These are phyloP conservation scores for Ceriops tagal DNA, from an alignment of 345 rosid species.

Conservation along the genomic window DNA sequence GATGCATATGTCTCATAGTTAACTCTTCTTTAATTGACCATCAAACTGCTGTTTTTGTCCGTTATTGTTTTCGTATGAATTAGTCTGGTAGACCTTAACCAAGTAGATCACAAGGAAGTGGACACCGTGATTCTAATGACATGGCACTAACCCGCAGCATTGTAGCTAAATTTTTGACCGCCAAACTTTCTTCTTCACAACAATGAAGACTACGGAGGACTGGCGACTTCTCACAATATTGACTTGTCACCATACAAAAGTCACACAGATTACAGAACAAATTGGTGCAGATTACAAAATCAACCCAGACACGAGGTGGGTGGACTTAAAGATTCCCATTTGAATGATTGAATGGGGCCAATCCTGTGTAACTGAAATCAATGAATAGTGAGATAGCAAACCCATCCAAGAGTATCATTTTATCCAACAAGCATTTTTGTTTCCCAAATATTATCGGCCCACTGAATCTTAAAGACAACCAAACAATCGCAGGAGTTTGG, in stretches of 20 bases:
- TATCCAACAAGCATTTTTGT: constrained; percentile 10
- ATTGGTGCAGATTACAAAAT: constrained; percentile 29
- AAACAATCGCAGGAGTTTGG: constrained; percentile 1
- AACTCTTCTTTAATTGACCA: too few relatives aligned
- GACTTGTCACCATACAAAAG: constrained; percentile 6
- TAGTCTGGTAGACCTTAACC: too few relatives aligned
- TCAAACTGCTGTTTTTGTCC: too few relatives aligned
- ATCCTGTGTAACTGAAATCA: constrained; percentile 36
- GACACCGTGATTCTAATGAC: too few relatives aligned
- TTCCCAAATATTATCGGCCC: constrained; percentile 15
- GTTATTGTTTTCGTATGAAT: too few relatives aligned
- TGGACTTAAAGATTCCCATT: constrained; percentile 32
- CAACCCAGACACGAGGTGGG: constrained; percentile 29
- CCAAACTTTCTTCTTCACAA: too few relatives aligned
- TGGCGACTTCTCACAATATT: background rate
- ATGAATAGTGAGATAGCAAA: constrained; percentile 31
- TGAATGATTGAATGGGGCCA: constrained; percentile 24
- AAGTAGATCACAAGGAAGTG: too few relatives aligned
- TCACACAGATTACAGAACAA: constrained; percentile 25
- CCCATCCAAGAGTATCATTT: constrained; percentile 11
- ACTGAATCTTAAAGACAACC: constrained; percentile 5
- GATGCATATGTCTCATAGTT: too few relatives aligned
- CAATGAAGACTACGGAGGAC: too few relatives aligned
- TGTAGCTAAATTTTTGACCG: too few relatives aligned
- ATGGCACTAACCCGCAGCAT: too few relatives aligned